Evolutionary conservation across 164 flowering plant genomes (phyloP), one percentile per base, ranked within the genome.

Genomic region (Berberis thunbergii): DNA sequence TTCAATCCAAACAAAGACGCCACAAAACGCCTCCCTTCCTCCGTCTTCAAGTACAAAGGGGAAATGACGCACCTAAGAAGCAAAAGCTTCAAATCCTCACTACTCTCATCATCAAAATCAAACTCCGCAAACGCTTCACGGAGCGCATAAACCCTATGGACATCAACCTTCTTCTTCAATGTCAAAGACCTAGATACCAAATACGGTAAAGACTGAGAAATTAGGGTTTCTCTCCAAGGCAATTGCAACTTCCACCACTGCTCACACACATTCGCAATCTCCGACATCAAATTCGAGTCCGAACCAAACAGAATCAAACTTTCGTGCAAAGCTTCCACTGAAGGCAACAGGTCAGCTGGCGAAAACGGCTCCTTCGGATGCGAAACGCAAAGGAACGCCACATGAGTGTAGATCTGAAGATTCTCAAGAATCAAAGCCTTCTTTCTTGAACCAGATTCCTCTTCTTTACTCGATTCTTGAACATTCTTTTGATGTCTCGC

Each of bases 61-160:
- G 96, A 63, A 13, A 95, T 81, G 43, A 85, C 74, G 57, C 97
- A 89, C 44, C 99, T 79, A 2, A 89, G 66, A 9, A 95, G 52
- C 78, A 91, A 67, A 60, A 82, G 64, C 74, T 84, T 95, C 89
- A 95, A 73, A 65, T 95, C 99, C 75, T 87, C 99, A 60, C 89
- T 95, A 63, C 97, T 89, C 74, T 86, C 91, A 62, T 95, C 99
- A 45, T 87, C 90, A 64, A 87, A 95, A 72, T 91, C 99, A 63
- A 95, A 84, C 80, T 87, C 63, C 57, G 69, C 26, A 60, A 91
- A 82, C n/a, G 92, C 92, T 55, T 95, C 97, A 0, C 97, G 80
- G 1, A 91, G 73, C 0, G 68, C 59, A 59, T 84, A 89, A 39
- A 91, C 89, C 64, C 87, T 86, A 63, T 77, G 94, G 48, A 91